Evolutionary conservation across 306 rosid species (phyloP).

Genomic region (Echinosophora koreensis): DNA sequence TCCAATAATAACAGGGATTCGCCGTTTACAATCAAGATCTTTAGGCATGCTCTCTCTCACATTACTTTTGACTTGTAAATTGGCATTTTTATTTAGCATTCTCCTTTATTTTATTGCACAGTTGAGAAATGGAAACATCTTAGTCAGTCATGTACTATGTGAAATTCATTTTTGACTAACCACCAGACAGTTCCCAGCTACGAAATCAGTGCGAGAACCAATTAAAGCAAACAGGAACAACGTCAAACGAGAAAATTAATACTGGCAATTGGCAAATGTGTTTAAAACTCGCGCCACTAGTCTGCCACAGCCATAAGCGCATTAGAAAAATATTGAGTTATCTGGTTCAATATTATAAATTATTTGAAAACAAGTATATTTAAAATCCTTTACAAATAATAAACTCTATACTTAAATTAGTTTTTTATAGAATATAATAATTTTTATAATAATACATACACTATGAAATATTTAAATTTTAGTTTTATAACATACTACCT

Average conservation of each 20-base stretch:
- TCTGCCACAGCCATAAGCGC: too few relatives aligned
- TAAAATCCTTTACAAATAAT: too few relatives aligned
- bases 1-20: conserved; percentile 41
- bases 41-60: conserved; percentile 36
- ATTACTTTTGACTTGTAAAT: conserved; percentile 66
- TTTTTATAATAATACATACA: too few relatives aligned
- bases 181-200: conserved; percentile 16
- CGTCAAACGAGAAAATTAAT: not conserved
- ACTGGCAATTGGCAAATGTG: not conserved
- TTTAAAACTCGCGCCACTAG: not conserved
- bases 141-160: not conserved
- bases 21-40: conserved; percentile 38
- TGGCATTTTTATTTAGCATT: not conserved
- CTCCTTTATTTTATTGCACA: not conserved
- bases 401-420: too few relatives aligned
- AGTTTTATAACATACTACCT: too few relatives aligned
- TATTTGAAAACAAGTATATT: too few relatives aligned
- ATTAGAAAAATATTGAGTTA: too few relatives aligned
- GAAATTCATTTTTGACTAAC: conserved; percentile 36
- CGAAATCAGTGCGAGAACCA: conserved; percentile 24
- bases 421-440: too few relatives aligned
- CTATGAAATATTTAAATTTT: too few relatives aligned
- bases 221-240: not conserved
- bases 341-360: too few relatives aligned
- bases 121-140: conserved; percentile 42